Evolutionary conservation across 441 rosid genomes (phyloP), one percentile per base, ranked within the genome.

Genomic region (Capsella rubella): DNA sequence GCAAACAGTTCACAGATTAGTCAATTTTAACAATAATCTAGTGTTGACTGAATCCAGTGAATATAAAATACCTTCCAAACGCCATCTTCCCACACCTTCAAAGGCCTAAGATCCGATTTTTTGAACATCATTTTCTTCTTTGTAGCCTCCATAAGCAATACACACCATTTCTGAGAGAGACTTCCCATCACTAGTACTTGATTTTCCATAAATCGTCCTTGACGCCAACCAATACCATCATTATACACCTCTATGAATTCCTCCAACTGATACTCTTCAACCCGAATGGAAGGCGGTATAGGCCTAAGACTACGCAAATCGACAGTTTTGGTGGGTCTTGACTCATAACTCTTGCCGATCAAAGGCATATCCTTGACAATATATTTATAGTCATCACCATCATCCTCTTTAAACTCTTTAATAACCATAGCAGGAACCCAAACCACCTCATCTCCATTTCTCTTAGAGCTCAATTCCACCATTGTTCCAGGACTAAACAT

Each of bases 361-460:
- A 69, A 67, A 56, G 52, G 62, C 64, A 64, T 74, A n/a, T 18
- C 74, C 86, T 82, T 85, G 55, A 87, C 87, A 62, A 79, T 21
- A 78, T 77, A 53, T 10, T 4, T 84, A 64, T 82, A 81, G 32
- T 57, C 51, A 21, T 80, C 82, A 67, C 2, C 39, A 35, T 35
- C 40, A 21, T 13, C 15, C 12, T 79, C 61, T 13, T 47, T 35
- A 18, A 53, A 70, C 79, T 87, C 88, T 73, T 82, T 81, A 8
- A 87, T 46, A 45, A 89, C 78, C 46, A 84, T 57, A 32, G 89
- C 87, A 64, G 91, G 91, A 67, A 67, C 71, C 94, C 91, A 89
- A 25, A 79, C 70, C 39, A 72, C 78, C 43, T 63, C 73, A 55
- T 28, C 39, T 16, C 77, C 80, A 40, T 73, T 14, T 31, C 58